These are phyloP conservation scores for Cylindrotheca fusiformis DNA, from an alignment of 108 stramenopile species.

Conservation along the genomic window DNA sequence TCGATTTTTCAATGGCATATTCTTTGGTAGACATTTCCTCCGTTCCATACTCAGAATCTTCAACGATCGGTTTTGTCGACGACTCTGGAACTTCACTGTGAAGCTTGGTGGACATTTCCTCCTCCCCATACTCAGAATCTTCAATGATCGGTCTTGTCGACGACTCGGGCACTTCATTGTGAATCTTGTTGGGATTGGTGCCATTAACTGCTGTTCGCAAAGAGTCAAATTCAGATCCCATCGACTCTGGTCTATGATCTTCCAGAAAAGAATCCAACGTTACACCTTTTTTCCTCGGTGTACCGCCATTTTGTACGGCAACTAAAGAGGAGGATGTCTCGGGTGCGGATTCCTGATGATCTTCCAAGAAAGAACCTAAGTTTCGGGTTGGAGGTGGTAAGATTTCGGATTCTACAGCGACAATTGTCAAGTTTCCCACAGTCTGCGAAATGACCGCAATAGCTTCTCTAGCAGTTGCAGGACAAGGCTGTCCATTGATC, in stretches of 20 bases:
- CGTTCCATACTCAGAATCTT: background rate
- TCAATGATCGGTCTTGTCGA: background rate
- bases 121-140: background rate
- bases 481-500: conserved; percentile 12
- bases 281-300: background rate
- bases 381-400: background rate
- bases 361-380: background rate
- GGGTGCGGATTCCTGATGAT: background rate
- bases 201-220: no score
- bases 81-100: background rate
- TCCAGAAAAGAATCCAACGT: background rate
- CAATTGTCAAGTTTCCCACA: conserved; percentile 1
- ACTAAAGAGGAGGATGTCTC: background rate
- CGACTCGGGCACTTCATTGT: background rate
- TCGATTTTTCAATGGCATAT: no score
- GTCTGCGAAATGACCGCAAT: background rate
- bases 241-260: background rate
- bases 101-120: background rate
- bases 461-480: background rate
- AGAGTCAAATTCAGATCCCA: background rate
- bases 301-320: background rate
- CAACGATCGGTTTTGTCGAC: background rate
- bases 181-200: no score
- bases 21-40: background rate
- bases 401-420: conserved; percentile 6